Conservation (phyloP, 1,139 yeast genomes). For the Magnusiomyces fungicola region DNA sequence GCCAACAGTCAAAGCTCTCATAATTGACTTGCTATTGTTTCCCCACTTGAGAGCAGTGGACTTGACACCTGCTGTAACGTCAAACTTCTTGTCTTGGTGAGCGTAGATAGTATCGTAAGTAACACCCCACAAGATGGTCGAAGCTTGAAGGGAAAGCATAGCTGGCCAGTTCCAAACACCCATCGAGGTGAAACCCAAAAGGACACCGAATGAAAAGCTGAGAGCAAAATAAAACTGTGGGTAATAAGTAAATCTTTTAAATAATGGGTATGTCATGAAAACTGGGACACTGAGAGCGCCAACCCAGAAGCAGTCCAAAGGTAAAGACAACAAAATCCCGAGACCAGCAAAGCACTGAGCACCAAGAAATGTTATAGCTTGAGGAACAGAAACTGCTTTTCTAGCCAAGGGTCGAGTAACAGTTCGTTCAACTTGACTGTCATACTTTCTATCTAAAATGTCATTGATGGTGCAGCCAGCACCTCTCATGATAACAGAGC, state of each 20-base stretch:
- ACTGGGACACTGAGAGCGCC: conserved; percentile 78
- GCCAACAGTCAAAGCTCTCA: conserved; percentile 52
- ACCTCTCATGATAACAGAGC: conserved; percentile 89
- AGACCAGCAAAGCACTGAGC: conserved; percentile 75
- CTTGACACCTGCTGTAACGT: conserved; percentile 81
- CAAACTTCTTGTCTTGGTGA: conserved; percentile 91
- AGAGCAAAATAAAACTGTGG: conserved; percentile 81
- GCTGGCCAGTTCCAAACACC: conserved; percentile 67
- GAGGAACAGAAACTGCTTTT: conserved; percentile 63
- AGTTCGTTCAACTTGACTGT: conserved; percentile 79
- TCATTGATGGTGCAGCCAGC: conserved; percentile 98
- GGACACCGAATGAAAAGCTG: conserved; percentile 93
- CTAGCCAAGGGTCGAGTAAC: conserved; percentile 86
- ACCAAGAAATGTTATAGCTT: conserved; percentile 68
- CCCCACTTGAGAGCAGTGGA: conserved; percentile 97
- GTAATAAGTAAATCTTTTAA: conserved; percentile 88
- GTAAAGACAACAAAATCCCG: conserved; percentile 62
- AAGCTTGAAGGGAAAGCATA: conserved; percentile 67
- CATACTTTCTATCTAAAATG: conserved; percentile 73
- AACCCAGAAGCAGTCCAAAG: conserved; percentile 70
- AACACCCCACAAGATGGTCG: conserved; percentile 90
- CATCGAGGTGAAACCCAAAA: conserved; percentile 93
- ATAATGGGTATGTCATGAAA: conserved; percentile 82
- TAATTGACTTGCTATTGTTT: conserved; percentile 58
- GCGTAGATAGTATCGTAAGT: conserved; percentile 95